phyloP scores from a whole-genome alignment of 2,329 filamentous ascomycete genomes.

The Trematosphaeria pertusa region DNA sequence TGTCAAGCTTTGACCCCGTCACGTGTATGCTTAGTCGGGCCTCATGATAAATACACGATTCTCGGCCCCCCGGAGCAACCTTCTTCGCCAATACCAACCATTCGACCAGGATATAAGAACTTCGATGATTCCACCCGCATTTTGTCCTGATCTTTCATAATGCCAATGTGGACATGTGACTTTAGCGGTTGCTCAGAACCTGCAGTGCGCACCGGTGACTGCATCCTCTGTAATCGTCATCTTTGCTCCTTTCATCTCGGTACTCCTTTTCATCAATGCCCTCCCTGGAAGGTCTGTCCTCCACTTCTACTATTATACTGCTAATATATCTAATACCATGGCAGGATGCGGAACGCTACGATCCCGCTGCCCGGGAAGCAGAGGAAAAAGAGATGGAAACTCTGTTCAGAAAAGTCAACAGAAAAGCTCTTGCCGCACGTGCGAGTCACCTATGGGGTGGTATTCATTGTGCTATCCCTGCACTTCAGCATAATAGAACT shows the following conservation, averaged over 20 bases:
- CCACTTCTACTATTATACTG: not conserved
- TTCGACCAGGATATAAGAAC: slow-evolving; percentile 6
- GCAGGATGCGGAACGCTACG: slow-evolving; percentile 48
- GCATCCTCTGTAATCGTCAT: slow-evolving; percentile 13
- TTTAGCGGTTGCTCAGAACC: slow-evolving; percentile 9
- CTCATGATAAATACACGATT: no score
- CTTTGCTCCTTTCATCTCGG: slow-evolving; percentile 13
- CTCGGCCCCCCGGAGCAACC: no score
- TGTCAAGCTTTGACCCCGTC: no score
- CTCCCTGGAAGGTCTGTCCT: slow-evolving; percentile 12
- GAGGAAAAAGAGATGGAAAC: slow-evolving; percentile 43
- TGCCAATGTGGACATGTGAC: slow-evolving; percentile 16
- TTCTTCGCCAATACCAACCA: no score
- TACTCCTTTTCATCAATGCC: slow-evolving; percentile 12
- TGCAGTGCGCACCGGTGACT: slow-evolving; percentile 13
- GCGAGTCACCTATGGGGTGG: slow-evolving; percentile 48
- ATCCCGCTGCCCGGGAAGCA: slow-evolving; percentile 42
- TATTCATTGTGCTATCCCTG: slow-evolving; percentile 44
- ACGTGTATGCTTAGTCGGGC: no score
- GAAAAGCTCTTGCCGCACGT: slow-evolving; percentile 44
- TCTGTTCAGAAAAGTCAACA: slow-evolving; percentile 44
- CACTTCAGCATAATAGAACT: slow-evolving; percentile 46
- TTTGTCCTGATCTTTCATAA: slow-evolving; percentile 7
- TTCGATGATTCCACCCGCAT: slow-evolving; percentile 7
- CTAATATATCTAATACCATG: slow-evolving; percentile 4